phyloP scores from a whole-genome alignment of 257 asterid species.

The Misopates orontium region DNA sequence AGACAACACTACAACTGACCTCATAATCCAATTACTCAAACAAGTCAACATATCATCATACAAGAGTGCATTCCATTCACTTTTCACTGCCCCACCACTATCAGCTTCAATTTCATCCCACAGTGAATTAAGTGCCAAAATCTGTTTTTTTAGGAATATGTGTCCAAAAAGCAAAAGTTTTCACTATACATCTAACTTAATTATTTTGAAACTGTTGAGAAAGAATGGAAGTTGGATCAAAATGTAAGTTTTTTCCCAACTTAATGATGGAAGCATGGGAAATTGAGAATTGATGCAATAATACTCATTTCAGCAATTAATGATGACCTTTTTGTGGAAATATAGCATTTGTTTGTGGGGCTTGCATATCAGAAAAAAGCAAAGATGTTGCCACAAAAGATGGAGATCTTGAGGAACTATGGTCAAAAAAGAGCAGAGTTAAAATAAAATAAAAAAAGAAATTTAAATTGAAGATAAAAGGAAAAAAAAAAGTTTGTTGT shows the following conservation, averaged over 20 bases:
- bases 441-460: neutral
- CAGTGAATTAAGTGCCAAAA: neutral
- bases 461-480: neutral
- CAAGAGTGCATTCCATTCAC: neutral
- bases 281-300: neutral
- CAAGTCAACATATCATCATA: too few species aligned
- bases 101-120: neutral
- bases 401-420: neutral
- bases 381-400: neutral
- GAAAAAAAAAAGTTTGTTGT: too few species aligned
- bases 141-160: too few species aligned
- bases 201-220: neutral
- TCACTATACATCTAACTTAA: neutral
- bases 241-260: neutral
- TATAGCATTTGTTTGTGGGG: neutral
- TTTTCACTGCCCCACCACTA: slow-evolving; percentile 3
- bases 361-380: too few species aligned
- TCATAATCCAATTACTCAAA: neutral
- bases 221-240: too few species aligned
- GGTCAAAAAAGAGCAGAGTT: neutral
- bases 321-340: neutral
- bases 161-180: neutral
- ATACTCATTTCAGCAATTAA: neutral
- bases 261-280: slow-evolving; percentile 1
- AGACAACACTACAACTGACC: neutral